Percentiles rank a stretch among this genome's conserved stretches.
These are phyloP conservation scores for Coriolopsis trogii DNA, from an alignment of 1,284 basidiomycete genomes.

Conservation along the genomic window DNA sequence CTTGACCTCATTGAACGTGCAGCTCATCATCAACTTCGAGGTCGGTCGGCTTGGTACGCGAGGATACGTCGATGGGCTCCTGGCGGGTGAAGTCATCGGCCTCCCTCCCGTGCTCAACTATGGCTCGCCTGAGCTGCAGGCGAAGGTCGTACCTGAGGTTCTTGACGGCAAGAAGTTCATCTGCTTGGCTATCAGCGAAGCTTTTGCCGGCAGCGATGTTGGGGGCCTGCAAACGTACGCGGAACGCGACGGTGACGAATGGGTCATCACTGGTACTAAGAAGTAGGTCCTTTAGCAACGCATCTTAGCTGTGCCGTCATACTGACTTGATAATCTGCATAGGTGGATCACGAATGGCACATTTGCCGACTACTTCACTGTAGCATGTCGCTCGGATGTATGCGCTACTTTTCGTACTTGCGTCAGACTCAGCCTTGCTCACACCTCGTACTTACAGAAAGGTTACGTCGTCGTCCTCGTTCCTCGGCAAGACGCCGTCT, in stretches of 20 bases:
- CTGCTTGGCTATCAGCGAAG: conserved; percentile 75
- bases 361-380: conserved; percentile 82
- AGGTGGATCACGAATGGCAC: conserved; percentile 95
- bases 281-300: conserved; percentile 47
- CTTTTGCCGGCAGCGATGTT: conserved; percentile 94
- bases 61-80: conserved; percentile 82
- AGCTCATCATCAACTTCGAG: conserved; percentile 88
- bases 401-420: no score
- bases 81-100: conserved; percentile 84
- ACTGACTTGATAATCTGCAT: not conserved
- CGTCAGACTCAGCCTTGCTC: no score
- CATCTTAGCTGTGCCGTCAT: not conserved
- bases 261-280: conserved; percentile 90
- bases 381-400: conserved; percentile 71
- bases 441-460: no score
- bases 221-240: conserved; percentile 85
- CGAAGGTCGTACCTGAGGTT: conserved; percentile 66
- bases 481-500: conserved; percentile 76
- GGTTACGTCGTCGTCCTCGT: conserved; percentile 91
- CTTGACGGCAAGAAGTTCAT: conserved; percentile 84
- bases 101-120: conserved; percentile 89
- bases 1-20: conserved; percentile 29
- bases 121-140: conserved; percentile 75
- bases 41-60: conserved; percentile 81
- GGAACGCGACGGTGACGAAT: conserved; percentile 79